Conservation (phyloP, 2,329 filamentous ascomycete species). For the Epichloe sp. region DNA sequence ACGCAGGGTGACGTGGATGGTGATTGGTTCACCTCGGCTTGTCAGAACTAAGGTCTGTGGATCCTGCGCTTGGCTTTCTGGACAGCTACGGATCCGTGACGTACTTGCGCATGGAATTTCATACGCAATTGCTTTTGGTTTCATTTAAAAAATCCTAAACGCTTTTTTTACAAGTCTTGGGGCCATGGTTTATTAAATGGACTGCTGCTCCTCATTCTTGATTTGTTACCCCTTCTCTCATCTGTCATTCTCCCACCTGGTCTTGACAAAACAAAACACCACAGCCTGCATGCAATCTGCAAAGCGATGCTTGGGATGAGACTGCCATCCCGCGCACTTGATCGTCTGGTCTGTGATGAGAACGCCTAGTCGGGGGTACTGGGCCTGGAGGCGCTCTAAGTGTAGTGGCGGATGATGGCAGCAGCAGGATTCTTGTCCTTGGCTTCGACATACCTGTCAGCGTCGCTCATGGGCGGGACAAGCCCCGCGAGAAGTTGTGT, state of each 20-base stretch:
- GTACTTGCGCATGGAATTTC: too few species aligned
- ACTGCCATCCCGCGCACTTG: slow-evolving; percentile 20
- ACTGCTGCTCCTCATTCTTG: too few species aligned
- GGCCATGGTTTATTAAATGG: too few species aligned
- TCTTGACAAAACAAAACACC: background rate
- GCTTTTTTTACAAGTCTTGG: too few species aligned
- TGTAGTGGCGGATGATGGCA: background rate
- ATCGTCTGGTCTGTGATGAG: slow-evolving; percentile 14
- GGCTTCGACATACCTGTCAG: background rate
- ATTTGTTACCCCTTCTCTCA: too few species aligned
- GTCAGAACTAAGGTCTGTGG: too few species aligned
- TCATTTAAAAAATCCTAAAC: too few species aligned
- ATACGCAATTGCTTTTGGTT: too few species aligned
- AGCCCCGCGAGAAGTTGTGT: background rate
- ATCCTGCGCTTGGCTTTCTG: too few species aligned
- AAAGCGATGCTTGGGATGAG: slow-evolving; percentile 23
- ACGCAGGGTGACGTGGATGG: background rate
- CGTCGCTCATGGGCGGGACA: slow-evolving; percentile 1
- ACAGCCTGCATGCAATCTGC: background rate
- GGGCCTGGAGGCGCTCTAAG: slow-evolving; percentile 6
- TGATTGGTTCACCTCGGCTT: background rate
- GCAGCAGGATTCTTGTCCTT: background rate
- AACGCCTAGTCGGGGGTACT: slow-evolving; percentile 14
- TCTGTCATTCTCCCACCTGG: too few species aligned
- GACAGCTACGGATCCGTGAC: too few species aligned